phyloP scores from a whole-genome alignment of 805 yeast species.

The Candida pini region DNA sequence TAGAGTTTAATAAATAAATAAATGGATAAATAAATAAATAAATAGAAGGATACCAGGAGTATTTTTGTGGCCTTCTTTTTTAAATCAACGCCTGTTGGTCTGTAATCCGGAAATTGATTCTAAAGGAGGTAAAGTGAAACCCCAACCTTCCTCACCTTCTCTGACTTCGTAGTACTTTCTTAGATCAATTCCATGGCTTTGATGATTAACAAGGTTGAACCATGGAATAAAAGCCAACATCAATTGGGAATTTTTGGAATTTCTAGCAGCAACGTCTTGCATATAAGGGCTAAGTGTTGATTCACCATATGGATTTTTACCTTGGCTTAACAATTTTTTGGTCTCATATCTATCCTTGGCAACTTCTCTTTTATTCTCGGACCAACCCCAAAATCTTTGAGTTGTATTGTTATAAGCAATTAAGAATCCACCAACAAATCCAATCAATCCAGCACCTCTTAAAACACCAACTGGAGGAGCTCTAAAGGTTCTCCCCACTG shows the following conservation, averaged over 20 bases:
- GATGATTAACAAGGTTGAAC: constrained; percentile 79
- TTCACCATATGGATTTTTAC: constrained; percentile 58
- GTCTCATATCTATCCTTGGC: constrained; percentile 67
- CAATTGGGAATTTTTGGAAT: constrained; percentile 66
- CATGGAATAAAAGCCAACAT: constrained; percentile 63
- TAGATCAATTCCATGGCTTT: constrained; percentile 74
- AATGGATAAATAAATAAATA: constrained; percentile 7
- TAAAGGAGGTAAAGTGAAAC: constrained; percentile 43
- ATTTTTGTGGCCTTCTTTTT: neutral
- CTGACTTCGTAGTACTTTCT: constrained; percentile 52
- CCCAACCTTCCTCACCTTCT: constrained; percentile 56
- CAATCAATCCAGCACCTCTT: constrained; percentile 57
- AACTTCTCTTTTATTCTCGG: constrained; percentile 70
- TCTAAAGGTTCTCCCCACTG: constrained; percentile 37
- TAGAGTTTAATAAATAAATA: constrained; percentile 11
- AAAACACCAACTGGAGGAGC: constrained; percentile 51
- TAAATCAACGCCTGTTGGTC: neutral
- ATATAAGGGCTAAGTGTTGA: constrained; percentile 62
- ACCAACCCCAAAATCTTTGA: constrained; percentile 71
- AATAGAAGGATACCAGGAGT: constrained; percentile 1
- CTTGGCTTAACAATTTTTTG: constrained; percentile 58
- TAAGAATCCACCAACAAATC: constrained; percentile 68
- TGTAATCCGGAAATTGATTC: constrained; percentile 38
- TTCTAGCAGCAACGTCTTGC: constrained; percentile 71
- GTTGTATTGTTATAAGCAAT: constrained; percentile 63